Evolutionary conservation across 2,329 filamentous ascomycete genomes (phyloP).

Genomic region (Fusarium sp.): DNA sequence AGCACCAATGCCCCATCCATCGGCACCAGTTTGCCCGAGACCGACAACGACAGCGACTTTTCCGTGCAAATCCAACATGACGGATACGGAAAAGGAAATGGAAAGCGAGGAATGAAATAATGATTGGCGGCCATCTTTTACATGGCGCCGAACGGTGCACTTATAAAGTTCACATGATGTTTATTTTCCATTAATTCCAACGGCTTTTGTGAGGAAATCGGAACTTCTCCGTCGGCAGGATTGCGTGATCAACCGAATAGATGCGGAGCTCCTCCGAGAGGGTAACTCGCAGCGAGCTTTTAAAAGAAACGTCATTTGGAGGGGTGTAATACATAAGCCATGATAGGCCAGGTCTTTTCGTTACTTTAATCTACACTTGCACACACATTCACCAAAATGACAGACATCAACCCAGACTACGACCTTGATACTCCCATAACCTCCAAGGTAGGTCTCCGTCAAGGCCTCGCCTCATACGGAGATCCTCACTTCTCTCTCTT

Average conservation of each 20-base stretch:
- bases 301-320: conserved; percentile 25
- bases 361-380: too few relatives aligned
- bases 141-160: not conserved
- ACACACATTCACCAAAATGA: conserved; percentile 24
- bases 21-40: conserved; percentile 57
- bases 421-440: conserved; percentile 68
- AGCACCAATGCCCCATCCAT: conserved; percentile 64
- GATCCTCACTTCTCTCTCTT: conserved; percentile 82
- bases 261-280: conserved; percentile 32
- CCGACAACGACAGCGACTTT: conserved; percentile 61
- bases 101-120: not conserved
- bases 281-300: not conserved
- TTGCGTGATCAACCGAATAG: conserved; percentile 31
- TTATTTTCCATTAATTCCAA: not conserved
- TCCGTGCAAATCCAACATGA: conserved; percentile 54
- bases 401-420: conserved; percentile 65
- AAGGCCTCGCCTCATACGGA: conserved; percentile 76
- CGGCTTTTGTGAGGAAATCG: not conserved
- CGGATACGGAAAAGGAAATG: not conserved
- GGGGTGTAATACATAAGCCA: conserved; percentile 36
- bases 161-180: not conserved
- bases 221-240: conserved; percentile 28
- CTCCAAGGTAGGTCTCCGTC: conserved; percentile 66
- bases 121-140: not conserved
- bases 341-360: conserved; percentile 41